Evolutionary conservation across 2,329 filamentous ascomycete genomes (phyloP).

Genomic region (Fusarium clavum): DNA sequence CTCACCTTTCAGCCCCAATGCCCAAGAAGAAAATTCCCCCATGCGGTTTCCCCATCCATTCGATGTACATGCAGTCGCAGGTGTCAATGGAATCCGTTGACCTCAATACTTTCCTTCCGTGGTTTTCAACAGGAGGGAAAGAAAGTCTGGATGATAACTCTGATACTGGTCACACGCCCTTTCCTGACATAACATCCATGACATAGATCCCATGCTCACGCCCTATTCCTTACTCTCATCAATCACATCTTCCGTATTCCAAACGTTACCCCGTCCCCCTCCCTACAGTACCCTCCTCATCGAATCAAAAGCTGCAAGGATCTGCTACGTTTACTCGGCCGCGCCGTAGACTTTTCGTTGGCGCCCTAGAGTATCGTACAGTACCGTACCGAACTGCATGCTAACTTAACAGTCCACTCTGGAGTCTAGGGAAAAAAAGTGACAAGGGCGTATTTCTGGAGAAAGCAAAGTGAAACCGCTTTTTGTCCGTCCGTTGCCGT

Average conservation of each 20-base stretch:
- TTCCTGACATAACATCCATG: neutral
- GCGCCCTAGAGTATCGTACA: conserved; percentile 27
- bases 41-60: conserved; percentile 43
- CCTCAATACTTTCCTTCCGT: conserved; percentile 15
- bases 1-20: conserved; percentile 43
- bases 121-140: neutral
- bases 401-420: conserved; percentile 36
- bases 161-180: conserved; percentile 13
- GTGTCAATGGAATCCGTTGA: conserved; percentile 19
- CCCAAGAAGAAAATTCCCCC: conserved; percentile 39
- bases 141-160: neutral
- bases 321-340: conserved; percentile 41
- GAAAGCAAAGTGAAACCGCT: conserved; percentile 32
- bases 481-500: conserved; percentile 33
- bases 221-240: conserved; percentile 4
- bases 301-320: conserved; percentile 41
- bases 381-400: conserved; percentile 18
- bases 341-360: conserved; percentile 44
- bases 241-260: conserved; percentile 27
- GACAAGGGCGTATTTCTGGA: conserved; percentile 33
- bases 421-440: conserved; percentile 16
- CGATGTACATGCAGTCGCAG: conserved; percentile 10
- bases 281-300: conserved; percentile 14
- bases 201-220: neutral
- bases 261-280: conserved; percentile 35